Percentiles rank a stretch among this genome's conserved stretches.
phyloP scores from a whole-genome alignment of 2,329 filamentous ascomycete genomes.

The Cercospora zeae-maydis region DNA sequence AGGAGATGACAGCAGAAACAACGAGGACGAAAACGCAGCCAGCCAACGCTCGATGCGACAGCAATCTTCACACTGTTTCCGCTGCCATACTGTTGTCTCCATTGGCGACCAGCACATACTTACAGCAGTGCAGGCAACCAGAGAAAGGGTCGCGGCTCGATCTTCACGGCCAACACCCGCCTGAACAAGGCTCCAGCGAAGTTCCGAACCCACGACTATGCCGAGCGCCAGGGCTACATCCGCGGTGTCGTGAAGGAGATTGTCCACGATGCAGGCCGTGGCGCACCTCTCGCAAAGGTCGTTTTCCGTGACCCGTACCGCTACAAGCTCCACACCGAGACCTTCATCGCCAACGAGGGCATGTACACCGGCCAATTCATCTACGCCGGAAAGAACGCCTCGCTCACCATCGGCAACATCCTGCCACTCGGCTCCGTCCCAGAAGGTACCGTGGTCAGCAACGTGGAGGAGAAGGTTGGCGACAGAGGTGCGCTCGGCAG shows the following conservation, averaged over 20 bases:
- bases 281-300: conserved; percentile 95
- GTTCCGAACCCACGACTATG: conserved; percentile 95
- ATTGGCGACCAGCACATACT: conserved; percentile 10
- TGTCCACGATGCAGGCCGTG: conserved; percentile 97
- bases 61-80: background rate
- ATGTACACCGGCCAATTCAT: conserved; percentile 99
- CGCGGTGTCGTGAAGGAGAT: conserved; percentile 98
- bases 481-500: conserved; percentile 95
- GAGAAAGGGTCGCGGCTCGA: conserved; percentile 70
- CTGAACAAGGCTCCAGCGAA: conserved; percentile 93
- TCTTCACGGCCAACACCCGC: conserved; percentile 58
- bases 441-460: conserved; percentile 98
- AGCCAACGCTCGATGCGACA: conserved; percentile 3
- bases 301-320: conserved; percentile 96
- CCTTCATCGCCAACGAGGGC: conserved; percentile 99
- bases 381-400: conserved; percentile 99
- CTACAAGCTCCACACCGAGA: conserved; percentile 97
- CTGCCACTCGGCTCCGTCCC: conserved; percentile 91
- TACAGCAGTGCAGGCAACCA: conserved; percentile 64
- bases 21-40: conserved; percentile 1
- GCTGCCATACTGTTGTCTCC: conserved; percentile 1
- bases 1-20: conserved; percentile 3
- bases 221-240: conserved; percentile 78
- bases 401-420: conserved; percentile 94
- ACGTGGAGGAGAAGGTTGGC: conserved; percentile 98